A percentile compares a stretch with the other conserved stretches of the same genome.
Evolutionary conservation across 2,329 filamentous ascomycete species (phyloP).

Genomic region (Didymella keratinophila): DNA sequence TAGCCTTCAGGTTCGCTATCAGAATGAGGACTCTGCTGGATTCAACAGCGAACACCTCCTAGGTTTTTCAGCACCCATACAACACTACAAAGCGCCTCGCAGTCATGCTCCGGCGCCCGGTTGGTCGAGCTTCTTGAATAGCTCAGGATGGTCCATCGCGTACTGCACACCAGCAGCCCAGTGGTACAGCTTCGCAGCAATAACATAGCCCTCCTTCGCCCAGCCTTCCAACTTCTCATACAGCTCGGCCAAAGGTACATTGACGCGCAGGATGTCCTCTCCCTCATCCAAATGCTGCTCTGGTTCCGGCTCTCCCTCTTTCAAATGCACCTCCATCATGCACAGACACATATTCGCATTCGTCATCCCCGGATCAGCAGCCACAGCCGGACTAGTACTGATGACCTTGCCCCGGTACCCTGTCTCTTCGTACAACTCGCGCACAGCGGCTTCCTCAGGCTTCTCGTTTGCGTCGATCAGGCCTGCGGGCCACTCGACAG

Average conservation of each 20-base stretch:
- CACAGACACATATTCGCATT: slow-evolving; percentile 37
- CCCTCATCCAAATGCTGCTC: slow-evolving; percentile 42
- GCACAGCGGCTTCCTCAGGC: slow-evolving; percentile 63
- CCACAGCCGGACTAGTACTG: slow-evolving; percentile 27
- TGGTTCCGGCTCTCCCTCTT: slow-evolving; percentile 30
- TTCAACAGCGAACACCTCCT: neutral
- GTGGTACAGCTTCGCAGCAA: slow-evolving; percentile 42
- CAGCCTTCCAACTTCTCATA: slow-evolving; percentile 34
- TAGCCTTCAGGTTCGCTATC: neutral
- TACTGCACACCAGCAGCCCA: slow-evolving; percentile 40
- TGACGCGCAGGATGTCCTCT: slow-evolving; percentile 40
- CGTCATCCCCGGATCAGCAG: slow-evolving; percentile 40
- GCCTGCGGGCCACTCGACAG: slow-evolving; percentile 64
- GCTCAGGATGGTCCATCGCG: slow-evolving; percentile 35
- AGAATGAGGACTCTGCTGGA: neutral
- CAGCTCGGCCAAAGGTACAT: slow-evolving; percentile 34
- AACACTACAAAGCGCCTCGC: neutral
- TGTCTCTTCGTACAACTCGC: slow-evolving; percentile 69
- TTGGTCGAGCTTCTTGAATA: slow-evolving; percentile 27
- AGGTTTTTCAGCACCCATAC: neutral
- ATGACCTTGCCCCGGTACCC: slow-evolving; percentile 62
- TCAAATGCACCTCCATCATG: slow-evolving; percentile 37
- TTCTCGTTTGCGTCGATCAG: slow-evolving; percentile 62
- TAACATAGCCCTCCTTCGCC: slow-evolving; percentile 36
- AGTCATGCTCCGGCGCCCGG: slow-evolving; percentile 11